Conservation (phyloP, 2,329 filamentous ascomycete species). For the Penicillium sp. region DNA sequence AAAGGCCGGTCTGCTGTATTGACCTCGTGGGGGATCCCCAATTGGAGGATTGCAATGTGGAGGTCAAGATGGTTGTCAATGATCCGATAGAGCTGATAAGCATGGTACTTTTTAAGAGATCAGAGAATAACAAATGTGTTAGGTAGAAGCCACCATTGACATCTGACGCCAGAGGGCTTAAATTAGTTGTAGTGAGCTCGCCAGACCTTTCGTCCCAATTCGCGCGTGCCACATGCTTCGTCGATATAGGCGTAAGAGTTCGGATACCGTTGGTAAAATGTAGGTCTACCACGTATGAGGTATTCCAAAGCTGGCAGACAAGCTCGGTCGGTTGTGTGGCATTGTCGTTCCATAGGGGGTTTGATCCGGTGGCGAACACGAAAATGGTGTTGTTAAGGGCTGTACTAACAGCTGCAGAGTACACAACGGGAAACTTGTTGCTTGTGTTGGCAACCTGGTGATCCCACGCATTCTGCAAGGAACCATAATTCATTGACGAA, state of each 20-base stretch:
- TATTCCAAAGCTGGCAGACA: slow-evolving; percentile 16
- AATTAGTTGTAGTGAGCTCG: too few species aligned
- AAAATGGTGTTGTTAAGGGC: slow-evolving; percentile 1
- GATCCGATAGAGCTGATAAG: neutral
- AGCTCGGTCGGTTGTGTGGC: slow-evolving; percentile 5
- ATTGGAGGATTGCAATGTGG: neutral
- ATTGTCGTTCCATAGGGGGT: neutral
- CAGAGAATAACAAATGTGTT: neutral
- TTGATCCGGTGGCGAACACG: slow-evolving; percentile 1
- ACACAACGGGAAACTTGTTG: neutral
- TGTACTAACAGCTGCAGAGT: neutral
- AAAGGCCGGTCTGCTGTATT: neutral
- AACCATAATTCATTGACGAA: neutral
- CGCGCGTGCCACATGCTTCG: neutral
- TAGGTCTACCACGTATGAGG: slow-evolving; percentile 9
- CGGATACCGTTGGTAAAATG: slow-evolving; percentile 3
- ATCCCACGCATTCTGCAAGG: slow-evolving; percentile 3
- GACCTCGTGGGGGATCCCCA: neutral
- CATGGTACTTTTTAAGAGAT: neutral
- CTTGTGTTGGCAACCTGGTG: neutral
- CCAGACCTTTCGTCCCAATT: neutral
- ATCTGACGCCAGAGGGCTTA: neutral
- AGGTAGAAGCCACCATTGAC: neutral
- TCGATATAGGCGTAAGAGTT: slow-evolving; percentile 7
- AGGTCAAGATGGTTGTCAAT: neutral